phyloP scores from a whole-genome alignment of 148 eudicot species.

The Rhododendron molle region DNA sequence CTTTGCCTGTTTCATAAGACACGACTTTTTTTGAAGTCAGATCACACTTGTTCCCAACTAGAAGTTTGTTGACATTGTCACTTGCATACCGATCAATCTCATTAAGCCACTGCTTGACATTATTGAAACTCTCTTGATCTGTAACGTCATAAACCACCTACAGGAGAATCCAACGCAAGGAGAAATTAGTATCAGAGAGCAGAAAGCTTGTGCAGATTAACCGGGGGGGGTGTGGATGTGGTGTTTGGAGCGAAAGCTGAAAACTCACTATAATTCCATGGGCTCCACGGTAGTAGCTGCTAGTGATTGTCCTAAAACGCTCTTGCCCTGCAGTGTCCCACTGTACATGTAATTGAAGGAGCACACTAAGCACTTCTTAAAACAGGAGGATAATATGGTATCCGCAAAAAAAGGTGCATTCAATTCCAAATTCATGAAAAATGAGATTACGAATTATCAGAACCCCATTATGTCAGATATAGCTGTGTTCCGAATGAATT shows the following conservation, averaged over 20 bases:
- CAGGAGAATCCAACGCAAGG: background rate
- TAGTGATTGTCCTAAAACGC: conserved; percentile 40
- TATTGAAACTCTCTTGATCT: conserved; percentile 73
- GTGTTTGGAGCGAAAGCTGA: background rate
- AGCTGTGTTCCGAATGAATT: background rate
- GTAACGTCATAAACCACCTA: conserved; percentile 83
- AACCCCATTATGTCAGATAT: background rate
- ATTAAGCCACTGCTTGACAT: conserved; percentile 68
- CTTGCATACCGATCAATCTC: conserved; percentile 79
- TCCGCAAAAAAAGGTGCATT: background rate
- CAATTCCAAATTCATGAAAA: background rate
- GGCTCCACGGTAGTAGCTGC: conserved; percentile 50
- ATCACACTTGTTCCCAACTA: conserved; percentile 78
- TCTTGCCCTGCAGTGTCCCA: conserved; percentile 43
- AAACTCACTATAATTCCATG: conserved; percentile 44
- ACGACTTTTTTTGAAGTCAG: conserved; percentile 62
- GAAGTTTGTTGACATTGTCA: conserved; percentile 69
- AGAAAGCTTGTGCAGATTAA: background rate
- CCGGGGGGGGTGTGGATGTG: background rate
- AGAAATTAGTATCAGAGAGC: background rate
- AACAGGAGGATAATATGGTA: background rate
- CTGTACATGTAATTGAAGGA: conserved; percentile 16
- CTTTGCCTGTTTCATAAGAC: conserved; percentile 64
- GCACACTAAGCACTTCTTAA: background rate
- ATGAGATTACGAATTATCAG: background rate